phyloP scores from a whole-genome alignment of 2,329 filamentous ascomycete species.

The Cladosporium sphaerospermum region DNA sequence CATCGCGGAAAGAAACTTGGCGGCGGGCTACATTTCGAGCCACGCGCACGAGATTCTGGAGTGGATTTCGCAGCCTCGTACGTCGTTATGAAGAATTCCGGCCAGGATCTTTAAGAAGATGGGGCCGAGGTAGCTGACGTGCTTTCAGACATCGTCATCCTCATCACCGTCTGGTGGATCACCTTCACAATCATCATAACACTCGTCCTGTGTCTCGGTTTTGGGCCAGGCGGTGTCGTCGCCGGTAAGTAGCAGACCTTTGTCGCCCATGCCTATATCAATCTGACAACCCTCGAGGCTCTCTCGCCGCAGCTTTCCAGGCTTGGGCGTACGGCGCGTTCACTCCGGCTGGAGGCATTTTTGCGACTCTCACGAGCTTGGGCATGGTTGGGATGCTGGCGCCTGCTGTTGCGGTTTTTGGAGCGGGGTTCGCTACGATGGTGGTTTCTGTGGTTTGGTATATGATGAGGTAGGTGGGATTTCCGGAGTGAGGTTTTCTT shows the following conservation, averaged over 20 bases:
- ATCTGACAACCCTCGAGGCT: constrained; percentile 7
- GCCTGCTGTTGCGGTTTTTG: not conserved
- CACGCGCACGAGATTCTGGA: not conserved
- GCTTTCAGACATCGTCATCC: constrained; percentile 1
- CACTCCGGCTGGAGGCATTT: constrained; percentile 13
- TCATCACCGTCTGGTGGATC: constrained; percentile 9
- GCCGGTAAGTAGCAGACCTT: not conserved
- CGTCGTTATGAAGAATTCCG: not conserved
- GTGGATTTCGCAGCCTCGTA: constrained; percentile 8
- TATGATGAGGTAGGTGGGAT: too few relatives aligned
- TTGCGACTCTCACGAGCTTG: constrained; percentile 13
- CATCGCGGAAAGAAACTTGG: constrained; percentile 1
- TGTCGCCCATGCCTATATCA: not conserved
- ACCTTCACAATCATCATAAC: constrained; percentile 5
- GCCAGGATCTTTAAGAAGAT: not conserved
- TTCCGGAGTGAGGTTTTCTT: too few relatives aligned
- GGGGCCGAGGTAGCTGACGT: not conserved
- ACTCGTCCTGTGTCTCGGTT: constrained; percentile 8
- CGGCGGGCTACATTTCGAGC: not conserved
- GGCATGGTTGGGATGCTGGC: constrained; percentile 10
- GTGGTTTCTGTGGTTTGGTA: not conserved
- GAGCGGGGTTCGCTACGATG: not conserved
- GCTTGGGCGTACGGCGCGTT: constrained; percentile 13
- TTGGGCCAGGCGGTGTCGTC: not conserved
- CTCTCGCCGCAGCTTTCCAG: constrained; percentile 12